These are phyloP conservation scores for Zygoascus ofunaensis DNA, from an alignment of 805 yeast species.

Conservation along the genomic window DNA sequence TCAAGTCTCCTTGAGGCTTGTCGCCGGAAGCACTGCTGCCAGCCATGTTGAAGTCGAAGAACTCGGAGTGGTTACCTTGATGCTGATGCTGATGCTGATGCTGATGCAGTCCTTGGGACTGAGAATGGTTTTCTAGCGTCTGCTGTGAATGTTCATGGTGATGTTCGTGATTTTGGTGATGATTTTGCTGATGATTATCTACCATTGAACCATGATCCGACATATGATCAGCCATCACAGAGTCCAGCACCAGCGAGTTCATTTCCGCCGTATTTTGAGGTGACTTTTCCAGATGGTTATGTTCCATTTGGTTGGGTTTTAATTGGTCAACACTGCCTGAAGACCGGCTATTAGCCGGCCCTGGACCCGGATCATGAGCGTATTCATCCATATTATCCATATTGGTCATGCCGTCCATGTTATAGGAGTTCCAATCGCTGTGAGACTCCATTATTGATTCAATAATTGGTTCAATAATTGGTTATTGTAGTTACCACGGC, in stretches of 20 bases:
- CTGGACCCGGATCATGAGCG: background rate
- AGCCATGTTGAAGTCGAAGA: background rate
- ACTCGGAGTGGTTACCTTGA: background rate
- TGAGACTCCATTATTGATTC: background rate
- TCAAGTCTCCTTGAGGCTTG: background rate
- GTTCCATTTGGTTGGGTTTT: no score
- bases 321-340: no score
- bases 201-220: no score
- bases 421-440: background rate
- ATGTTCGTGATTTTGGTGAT: no score
- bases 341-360: no score
- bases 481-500: no score
- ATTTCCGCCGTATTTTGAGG: no score
- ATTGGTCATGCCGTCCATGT: background rate
- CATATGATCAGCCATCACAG: no score
- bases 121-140: background rate
- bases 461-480: no score
- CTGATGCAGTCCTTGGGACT: background rate
- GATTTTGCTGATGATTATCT: no score
- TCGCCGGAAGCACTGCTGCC: background rate
- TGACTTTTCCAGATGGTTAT: no score
- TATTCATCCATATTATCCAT: background rate
- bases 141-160: background rate
- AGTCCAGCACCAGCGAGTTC: no score
- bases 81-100: background rate